Evolutionary conservation across 2,329 filamentous ascomycete species (phyloP), one percentile per base, ranked within the genome.

Genomic region (Sclerotiophoma versabilis): DNA sequence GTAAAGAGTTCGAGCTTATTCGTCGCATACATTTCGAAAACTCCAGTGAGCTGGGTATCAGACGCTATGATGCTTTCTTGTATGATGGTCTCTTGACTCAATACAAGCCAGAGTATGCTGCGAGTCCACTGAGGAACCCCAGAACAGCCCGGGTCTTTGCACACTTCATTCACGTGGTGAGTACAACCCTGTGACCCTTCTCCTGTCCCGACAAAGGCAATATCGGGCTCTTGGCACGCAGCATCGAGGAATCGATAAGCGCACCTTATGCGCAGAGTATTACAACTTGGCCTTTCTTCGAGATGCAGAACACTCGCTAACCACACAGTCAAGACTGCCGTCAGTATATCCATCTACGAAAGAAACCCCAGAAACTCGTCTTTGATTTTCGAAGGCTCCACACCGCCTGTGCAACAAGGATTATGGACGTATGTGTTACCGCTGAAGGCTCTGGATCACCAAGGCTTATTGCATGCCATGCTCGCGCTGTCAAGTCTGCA

Each of bases 381-480:
- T 1, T 82, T 87, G 6, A 81, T 90, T 25, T 87, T 91, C 62
- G 84, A 87, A 38, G 76, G 68, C 14, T 51, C 65, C 14, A 66
- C 59, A 2, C 63, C 68, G 6, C 63, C 64, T 2, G 62, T 61
- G 20, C 70, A 73, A 23, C 72, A 74, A 48, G 70, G 76, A 15
- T 59, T 82, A 5, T 89, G 86, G 85, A 87, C 84, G 20, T 87
- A 96, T 65, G 93, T 87, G 0, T 86, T 98, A 62, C 93, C 71
- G 2, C 84, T 93, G 57, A 85, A 93, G 59, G 89, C 95, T 0
- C 83, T 98, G 44, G 87, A 88, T 51, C 86, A 97, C 64, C 91
- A 92, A n/a, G 91, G 89, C 0, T 81, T 98, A 0, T 82, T 98
- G 17, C 93, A 98, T 69, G 90, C 93, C 8, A 96, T 98, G 75